Percentiles rank a stretch among this genome's conserved stretches.
These are phyloP conservation scores for Penicillium nucicola DNA, from an alignment of 495 filamentous ascomycete species.

Conservation along the genomic window DNA sequence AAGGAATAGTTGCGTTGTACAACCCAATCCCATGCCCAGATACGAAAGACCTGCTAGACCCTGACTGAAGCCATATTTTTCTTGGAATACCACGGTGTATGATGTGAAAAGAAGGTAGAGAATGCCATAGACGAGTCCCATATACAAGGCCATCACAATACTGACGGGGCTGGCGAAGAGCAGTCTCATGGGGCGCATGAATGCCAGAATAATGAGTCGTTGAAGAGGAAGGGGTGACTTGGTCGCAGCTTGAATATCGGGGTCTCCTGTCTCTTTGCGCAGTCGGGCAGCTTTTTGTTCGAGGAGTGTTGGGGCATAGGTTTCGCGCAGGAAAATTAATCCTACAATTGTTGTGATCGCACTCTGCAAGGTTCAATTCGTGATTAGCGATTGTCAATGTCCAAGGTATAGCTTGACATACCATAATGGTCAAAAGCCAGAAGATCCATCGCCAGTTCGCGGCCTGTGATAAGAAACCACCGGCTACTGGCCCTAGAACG, in stretches of 20 bases:
- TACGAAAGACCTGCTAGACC: conserved; percentile 54
- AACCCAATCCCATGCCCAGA: conserved; percentile 36
- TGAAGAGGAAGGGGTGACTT: conserved; percentile 28
- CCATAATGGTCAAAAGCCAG: conserved; percentile 41
- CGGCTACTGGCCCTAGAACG: conserved; percentile 42
- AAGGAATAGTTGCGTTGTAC: conserved; percentile 44
- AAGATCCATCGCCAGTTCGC: conserved; percentile 55
- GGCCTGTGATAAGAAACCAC: conserved; percentile 44
- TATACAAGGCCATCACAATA: conserved; percentile 27
- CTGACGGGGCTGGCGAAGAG: conserved; percentile 55
- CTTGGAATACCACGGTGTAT: conserved; percentile 51
- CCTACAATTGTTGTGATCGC: conserved; percentile 14
- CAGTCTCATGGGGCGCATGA: conserved; percentile 50
- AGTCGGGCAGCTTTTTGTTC: conserved; percentile 48
- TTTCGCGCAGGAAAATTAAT: conserved; percentile 54
- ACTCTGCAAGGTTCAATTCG: conserved; percentile 1
- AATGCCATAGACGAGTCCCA: conserved; percentile 54
- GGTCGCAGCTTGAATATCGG: conserved; percentile 27
- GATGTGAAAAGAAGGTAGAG: conserved; percentile 59
- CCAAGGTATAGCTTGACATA: background rate
- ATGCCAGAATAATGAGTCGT: conserved; percentile 45
- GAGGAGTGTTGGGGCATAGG: conserved; percentile 59
- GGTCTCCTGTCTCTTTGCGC: conserved; percentile 58
- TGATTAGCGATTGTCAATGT: background rate
- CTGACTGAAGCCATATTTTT: conserved; percentile 43